Evolutionary conservation across 164 flowering plant species (phyloP).

Genomic region (Protea cynaroides): DNA sequence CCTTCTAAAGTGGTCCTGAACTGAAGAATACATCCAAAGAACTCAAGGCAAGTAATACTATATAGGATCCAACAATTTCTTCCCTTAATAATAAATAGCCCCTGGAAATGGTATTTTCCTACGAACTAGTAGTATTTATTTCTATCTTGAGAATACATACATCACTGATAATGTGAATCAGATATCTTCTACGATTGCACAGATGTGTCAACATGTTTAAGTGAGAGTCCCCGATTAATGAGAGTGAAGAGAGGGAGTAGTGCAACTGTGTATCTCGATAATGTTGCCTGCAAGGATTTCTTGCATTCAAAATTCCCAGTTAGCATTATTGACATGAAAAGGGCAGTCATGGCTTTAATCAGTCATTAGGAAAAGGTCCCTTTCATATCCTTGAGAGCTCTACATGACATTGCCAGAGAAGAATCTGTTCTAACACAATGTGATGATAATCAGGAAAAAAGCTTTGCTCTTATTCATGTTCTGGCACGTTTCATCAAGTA

Average conservation of each 20-base stretch:
- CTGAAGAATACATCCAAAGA: background rate
- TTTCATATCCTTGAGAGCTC: conserved; percentile 21
- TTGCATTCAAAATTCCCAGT: conserved; percentile 13
- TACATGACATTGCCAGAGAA: conserved; percentile 20
- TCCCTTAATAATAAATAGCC: no score
- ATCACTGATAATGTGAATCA: no score
- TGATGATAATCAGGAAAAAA: conserved; percentile 10
- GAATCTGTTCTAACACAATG: conserved; percentile 14
- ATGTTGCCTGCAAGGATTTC: conserved; percentile 20
- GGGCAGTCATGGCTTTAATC: conserved; percentile 18
- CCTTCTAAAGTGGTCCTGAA: background rate
- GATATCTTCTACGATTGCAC: conserved; percentile 18
- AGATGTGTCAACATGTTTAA: conserved; percentile 28
- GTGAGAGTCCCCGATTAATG: conserved; percentile 13
- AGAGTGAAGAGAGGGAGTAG: conserved; percentile 22
- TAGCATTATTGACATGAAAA: conserved; percentile 24
- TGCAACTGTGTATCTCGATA: conserved; percentile 16
- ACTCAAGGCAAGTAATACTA: background rate
- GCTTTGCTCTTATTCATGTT: conserved; percentile 8
- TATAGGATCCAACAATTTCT: no score
- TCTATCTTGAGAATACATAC: no score
- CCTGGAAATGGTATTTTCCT: no score
- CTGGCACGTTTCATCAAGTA: conserved; percentile 11
- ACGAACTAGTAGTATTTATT: no score
- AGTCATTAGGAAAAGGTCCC: conserved; percentile 17